Conservation (phyloP, 371 early-diverging fungal genomes). For the Lichtheimia hyalospora region DNA sequence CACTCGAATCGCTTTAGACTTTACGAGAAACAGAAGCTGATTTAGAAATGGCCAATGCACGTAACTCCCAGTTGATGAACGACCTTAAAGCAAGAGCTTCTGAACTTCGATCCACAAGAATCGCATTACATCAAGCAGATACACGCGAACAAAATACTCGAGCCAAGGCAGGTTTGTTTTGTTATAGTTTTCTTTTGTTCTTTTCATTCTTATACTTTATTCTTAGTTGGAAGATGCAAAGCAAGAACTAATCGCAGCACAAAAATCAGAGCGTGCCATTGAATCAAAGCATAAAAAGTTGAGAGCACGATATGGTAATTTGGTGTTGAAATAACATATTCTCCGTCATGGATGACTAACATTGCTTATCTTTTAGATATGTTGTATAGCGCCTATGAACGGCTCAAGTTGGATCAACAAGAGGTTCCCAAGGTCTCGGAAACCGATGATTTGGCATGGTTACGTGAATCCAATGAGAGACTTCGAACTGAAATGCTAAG, state of each 20-base stretch:
- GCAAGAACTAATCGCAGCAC: conserved; percentile 32
- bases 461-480: background rate
- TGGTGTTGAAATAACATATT: too few species aligned
- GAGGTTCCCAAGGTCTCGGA: background rate
- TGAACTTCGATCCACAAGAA: conserved; percentile 13
- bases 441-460: background rate
- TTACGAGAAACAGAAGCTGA: conserved; percentile 30
- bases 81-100: conserved; percentile 17
- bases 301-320: conserved; percentile 4
- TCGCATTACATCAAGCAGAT: conserved; percentile 19
- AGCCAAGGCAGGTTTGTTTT: conserved; percentile 22
- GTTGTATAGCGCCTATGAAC: background rate
- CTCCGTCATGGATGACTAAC: background rate
- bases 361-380: background rate
- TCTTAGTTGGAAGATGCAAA: conserved; percentile 39
- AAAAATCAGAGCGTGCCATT: conserved; percentile 34
- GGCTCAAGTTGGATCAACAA: background rate
- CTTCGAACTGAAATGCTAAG: background rate
- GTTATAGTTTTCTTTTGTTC: background rate
- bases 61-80: conserved; percentile 21
- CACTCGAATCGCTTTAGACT: too few species aligned
- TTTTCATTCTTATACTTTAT: background rate
- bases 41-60: conserved; percentile 30
- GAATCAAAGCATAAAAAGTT: conserved; percentile 28
- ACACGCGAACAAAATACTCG: conserved; percentile 24